Evolutionary conservation across 768 basidiomycete genomes (phyloP), one percentile per base, ranked within the genome.

Genomic region (Lyophyllum semitale): DNA sequence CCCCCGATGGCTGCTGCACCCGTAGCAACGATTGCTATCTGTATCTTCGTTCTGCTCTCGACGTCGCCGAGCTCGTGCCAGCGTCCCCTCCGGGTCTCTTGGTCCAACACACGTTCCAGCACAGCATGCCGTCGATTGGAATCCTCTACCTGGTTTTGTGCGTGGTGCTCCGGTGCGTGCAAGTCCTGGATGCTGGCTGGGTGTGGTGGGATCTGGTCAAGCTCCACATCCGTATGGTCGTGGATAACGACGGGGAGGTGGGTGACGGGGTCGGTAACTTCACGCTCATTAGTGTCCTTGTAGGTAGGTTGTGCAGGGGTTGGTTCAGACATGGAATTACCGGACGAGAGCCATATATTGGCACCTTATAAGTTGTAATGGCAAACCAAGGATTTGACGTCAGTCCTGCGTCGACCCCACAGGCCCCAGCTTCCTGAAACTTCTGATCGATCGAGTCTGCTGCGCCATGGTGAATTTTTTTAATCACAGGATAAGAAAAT

Each of bases 191-290:
- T 35, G 0, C 61, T 53, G 1, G 65, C 59, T 1, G 64, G 61
- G 8, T 66, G 68, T 1, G 69, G 61, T 8, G 73, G 71, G 6
- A 76, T 71, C 41, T 61, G 59, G 51, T 75, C 67, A 15, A 78
- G 70, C 53, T 78, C 74, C 26, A 68, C 60, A 5, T 65, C 46
- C 53, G 67, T 67, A 30, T 64, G 59, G 59, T 78, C 73, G 54
- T 76, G 73, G 13, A 78, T 67, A 11, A 60, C 59, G 5, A 76
- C 52, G 7, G 67, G 70, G 1, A 71, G 63, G 53, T 76, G 74
- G 18, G 77, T 78, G 37, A 78, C 65, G 17, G 77, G 77, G 56
- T 78, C 77, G 0, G 70, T 72, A 15, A 78, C 75, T 51, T 63
- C 50, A 12, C 67, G 65, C 38, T 66, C 63, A 50, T 63, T 75